These are phyloP conservation scores for Candida alai DNA, from an alignment of 805 yeast species.

Conservation along the genomic window DNA sequence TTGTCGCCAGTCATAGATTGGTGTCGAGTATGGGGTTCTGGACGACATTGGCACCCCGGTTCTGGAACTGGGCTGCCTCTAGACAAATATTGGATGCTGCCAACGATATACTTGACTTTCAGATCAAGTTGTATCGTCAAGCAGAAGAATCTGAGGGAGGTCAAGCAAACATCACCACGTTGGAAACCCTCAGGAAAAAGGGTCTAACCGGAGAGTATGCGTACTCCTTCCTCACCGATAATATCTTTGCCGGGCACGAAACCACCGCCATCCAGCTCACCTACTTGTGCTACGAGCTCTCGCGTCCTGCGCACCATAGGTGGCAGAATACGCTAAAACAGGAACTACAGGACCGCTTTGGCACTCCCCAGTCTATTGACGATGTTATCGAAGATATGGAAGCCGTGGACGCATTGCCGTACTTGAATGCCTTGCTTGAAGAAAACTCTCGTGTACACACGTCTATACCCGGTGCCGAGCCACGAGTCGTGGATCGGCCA, in stretches of 20 bases:
- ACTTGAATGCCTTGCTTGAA: slow-evolving; percentile 55
- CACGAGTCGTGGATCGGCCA: slow-evolving; percentile 42
- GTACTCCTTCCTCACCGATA: slow-evolving; percentile 48
- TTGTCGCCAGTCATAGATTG: slow-evolving; percentile 40
- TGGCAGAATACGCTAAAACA: slow-evolving; percentile 45
- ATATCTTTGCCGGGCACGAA: slow-evolving; percentile 74
- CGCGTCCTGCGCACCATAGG: slow-evolving; percentile 42
- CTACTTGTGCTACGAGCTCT: slow-evolving; percentile 55
- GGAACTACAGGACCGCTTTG: slow-evolving; percentile 43
- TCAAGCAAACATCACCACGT: slow-evolving; percentile 25
- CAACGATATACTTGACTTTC: slow-evolving; percentile 44
- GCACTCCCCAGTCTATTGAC: slow-evolving; percentile 19
- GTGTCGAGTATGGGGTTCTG: slow-evolving; percentile 63
- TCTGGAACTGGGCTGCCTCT: slow-evolving; percentile 49
- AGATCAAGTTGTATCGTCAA: slow-evolving; percentile 25
- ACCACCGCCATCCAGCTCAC: slow-evolving; percentile 68
- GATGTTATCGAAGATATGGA: slow-evolving; percentile 27
- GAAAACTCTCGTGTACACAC: slow-evolving; percentile 64
- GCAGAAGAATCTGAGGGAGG: slow-evolving; percentile 31
- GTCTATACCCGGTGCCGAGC: slow-evolving; percentile 74
- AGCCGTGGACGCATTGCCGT: slow-evolving; percentile 51
- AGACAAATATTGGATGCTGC: slow-evolving; percentile 36
- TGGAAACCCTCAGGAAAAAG: slow-evolving; percentile 30
- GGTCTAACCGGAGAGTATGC: slow-evolving; percentile 32
- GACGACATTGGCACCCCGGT: slow-evolving; percentile 55